These are phyloP conservation scores for Candida hispaniensis DNA, from an alignment of 805 yeast species.

Conservation along the genomic window DNA sequence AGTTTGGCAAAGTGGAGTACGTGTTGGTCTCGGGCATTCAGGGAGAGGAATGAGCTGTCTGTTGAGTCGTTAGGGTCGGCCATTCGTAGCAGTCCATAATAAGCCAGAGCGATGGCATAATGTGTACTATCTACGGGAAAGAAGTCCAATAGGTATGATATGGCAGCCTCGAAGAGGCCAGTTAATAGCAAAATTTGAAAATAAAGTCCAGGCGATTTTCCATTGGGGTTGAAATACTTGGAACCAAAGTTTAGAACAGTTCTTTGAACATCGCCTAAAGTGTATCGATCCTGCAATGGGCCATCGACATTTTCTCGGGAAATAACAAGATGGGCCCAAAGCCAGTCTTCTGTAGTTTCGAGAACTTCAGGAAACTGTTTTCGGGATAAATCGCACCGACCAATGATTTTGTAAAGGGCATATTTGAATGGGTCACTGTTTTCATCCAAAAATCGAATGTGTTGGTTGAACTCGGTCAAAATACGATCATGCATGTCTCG, in stretches of 20 bases:
- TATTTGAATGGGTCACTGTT: slow-evolving; percentile 81
- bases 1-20: slow-evolving; percentile 45
- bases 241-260: slow-evolving; percentile 63
- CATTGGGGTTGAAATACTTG: slow-evolving; percentile 49
- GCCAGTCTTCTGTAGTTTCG: slow-evolving; percentile 85
- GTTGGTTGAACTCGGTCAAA: slow-evolving; percentile 73
- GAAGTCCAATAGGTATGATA: slow-evolving; percentile 47
- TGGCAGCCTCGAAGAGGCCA: slow-evolving; percentile 76
- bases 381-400: slow-evolving; percentile 72
- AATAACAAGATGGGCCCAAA: slow-evolving; percentile 83
- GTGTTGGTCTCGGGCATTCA: slow-evolving; percentile 30
- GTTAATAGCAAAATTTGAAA: slow-evolving; percentile 60
- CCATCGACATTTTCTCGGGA: slow-evolving; percentile 44
- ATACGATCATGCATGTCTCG: slow-evolving; percentile 58
- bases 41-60: slow-evolving; percentile 24
- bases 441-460: slow-evolving; percentile 52
- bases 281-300: slow-evolving; percentile 59
- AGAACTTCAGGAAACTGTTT: slow-evolving; percentile 60
- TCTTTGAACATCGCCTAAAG: slow-evolving; percentile 62
- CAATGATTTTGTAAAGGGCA: slow-evolving; percentile 82
- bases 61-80: slow-evolving; percentile 27
- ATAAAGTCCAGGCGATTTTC: slow-evolving; percentile 57
- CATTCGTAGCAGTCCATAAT: slow-evolving; percentile 56
- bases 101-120: slow-evolving; percentile 68
- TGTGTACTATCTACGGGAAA: slow-evolving; percentile 85